Conservation (phyloP, 495 filamentous ascomycete species). For the Penicillium dipodomyicola region DNA sequence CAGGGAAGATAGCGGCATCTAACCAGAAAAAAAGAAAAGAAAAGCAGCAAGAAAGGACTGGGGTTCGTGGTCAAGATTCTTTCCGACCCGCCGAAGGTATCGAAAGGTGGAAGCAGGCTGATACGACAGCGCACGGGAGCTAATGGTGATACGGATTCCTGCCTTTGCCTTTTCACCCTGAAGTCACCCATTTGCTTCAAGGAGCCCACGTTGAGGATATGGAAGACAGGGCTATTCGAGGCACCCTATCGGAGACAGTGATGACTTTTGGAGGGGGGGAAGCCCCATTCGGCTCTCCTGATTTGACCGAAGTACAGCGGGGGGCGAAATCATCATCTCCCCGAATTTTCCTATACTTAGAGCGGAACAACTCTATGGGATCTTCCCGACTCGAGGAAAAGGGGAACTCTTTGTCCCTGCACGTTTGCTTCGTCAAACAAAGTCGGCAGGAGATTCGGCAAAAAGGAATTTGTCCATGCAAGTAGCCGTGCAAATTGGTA, state of each 20-base stretch:
- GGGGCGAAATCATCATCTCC: slow-evolving; percentile 20
- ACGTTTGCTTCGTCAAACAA: slow-evolving; percentile 35
- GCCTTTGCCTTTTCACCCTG: slow-evolving; percentile 19
- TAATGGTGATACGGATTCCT: slow-evolving; percentile 34
- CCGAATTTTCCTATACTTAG: slow-evolving; percentile 20
- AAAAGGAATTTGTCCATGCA: slow-evolving; percentile 29
- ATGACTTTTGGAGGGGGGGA: not conserved
- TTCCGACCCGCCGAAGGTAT: slow-evolving; percentile 30
- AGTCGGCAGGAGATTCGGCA: slow-evolving; percentile 26
- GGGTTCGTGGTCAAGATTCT: slow-evolving; percentile 27
- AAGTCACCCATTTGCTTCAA: slow-evolving; percentile 21
- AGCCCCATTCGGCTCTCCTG: not conserved
- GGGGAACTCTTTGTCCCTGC: slow-evolving; percentile 29
- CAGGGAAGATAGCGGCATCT: slow-evolving; percentile 20
- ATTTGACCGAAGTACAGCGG: slow-evolving; percentile 17
- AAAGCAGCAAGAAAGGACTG: slow-evolving; percentile 19
- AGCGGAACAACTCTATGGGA: slow-evolving; percentile 14
- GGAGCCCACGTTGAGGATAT: slow-evolving; percentile 26
- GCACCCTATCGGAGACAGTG: slow-evolving; percentile 24
- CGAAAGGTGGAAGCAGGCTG: slow-evolving; percentile 23
- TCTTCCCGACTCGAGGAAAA: slow-evolving; percentile 11
- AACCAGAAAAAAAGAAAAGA: slow-evolving; percentile 13
- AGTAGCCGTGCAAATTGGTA: slow-evolving; percentile 26
- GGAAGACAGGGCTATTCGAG: slow-evolving; percentile 16
- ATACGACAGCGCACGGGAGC: slow-evolving; percentile 30